Evolutionary conservation across 2,329 filamentous ascomycete genomes (phyloP).

Genomic region (Pseudocercospora cruenta): DNA sequence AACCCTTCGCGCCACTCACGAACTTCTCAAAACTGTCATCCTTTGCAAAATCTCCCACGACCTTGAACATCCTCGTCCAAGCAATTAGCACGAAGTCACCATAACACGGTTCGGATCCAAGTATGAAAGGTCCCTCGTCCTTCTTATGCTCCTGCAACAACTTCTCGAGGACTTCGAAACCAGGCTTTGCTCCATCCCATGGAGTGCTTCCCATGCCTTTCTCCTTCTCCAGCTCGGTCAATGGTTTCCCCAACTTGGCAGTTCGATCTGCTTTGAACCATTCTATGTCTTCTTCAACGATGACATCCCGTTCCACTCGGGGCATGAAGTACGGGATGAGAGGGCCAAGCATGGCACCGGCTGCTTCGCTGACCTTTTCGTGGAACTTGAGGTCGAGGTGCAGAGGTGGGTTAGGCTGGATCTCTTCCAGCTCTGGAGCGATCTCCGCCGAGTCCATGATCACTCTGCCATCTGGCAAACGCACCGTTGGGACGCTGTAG

Average conservation of each 20-base stretch:
- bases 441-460: constrained; percentile 17
- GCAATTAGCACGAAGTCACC: constrained; percentile 27
- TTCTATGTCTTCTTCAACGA: constrained; percentile 34
- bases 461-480: constrained; percentile 9
- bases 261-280: constrained; percentile 17
- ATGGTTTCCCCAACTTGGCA: constrained; percentile 21
- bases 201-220: constrained; percentile 19
- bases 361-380: not conserved
- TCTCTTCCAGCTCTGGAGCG: constrained; percentile 11
- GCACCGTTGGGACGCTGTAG: constrained; percentile 6
- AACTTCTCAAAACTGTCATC: constrained; percentile 7
- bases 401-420: constrained; percentile 9
- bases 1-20: not conserved
- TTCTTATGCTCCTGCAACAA: constrained; percentile 22
- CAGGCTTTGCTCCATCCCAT: constrained; percentile 21
- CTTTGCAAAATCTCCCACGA: constrained; percentile 15
- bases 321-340: not conserved
- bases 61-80: constrained; percentile 18
- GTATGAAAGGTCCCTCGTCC: constrained; percentile 28
- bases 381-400: constrained; percentile 3
- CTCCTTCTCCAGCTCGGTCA: constrained; percentile 34
- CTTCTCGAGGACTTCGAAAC: constrained; percentile 15
- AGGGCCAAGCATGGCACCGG: constrained; percentile 1
- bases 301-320: constrained; percentile 6
- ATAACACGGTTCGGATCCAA: constrained; percentile 26